Evolutionary conservation across 2,329 filamentous ascomycete genomes (phyloP).

Genomic region (Claviceps purpurea): DNA sequence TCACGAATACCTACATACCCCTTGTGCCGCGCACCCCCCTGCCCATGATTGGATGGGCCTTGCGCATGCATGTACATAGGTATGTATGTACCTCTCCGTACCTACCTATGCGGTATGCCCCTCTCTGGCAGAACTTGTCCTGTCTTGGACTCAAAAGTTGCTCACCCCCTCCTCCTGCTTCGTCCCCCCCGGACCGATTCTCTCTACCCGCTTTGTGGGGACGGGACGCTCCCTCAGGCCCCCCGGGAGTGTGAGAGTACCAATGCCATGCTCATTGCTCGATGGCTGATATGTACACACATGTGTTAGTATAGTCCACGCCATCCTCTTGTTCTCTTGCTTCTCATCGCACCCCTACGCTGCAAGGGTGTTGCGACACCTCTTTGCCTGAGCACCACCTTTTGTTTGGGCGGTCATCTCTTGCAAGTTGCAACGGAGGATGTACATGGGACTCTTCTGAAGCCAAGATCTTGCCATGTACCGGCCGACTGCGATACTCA

Average conservation of each 20-base stretch:
- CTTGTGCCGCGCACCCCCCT: not conserved
- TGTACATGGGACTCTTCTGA: not conserved
- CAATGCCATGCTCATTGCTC: no score
- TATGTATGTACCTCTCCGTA: no score
- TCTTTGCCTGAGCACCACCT: constrained; percentile 4
- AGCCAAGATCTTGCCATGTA: constrained; percentile 7
- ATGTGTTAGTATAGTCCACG: not conserved
- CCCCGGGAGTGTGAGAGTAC: not conserved
- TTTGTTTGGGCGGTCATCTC: not conserved
- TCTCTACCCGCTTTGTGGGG: constrained; percentile 6
- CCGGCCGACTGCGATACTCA: constrained; percentile 1
- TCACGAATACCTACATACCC: not conserved
- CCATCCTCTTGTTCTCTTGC: not conserved
- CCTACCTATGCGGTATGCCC: no score
- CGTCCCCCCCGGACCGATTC: not conserved
- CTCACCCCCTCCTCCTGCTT: not conserved
- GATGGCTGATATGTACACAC: not conserved
- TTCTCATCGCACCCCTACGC: not conserved
- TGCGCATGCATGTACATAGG: no score
- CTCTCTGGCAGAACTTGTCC: not conserved
- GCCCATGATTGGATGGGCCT: no score
- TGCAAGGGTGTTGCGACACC: constrained; percentile 2
- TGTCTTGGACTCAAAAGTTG: constrained; percentile 1
- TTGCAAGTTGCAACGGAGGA: not conserved
- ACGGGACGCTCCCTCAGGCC: constrained; percentile 3